Conservation (phyloP, 345 rosid genomes). For the Citrus medica region DNA sequence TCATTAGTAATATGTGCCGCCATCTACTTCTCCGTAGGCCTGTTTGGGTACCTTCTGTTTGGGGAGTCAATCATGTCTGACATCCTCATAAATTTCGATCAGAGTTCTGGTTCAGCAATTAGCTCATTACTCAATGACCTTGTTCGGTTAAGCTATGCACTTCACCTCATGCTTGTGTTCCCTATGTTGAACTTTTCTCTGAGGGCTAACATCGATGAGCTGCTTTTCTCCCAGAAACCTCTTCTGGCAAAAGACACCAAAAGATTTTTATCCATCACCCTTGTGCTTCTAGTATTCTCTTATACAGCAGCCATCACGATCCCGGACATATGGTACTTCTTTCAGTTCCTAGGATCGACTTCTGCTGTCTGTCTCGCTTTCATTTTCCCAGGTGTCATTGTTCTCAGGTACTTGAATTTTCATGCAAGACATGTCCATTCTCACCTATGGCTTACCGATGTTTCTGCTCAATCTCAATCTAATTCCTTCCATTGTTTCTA, state of each 20-base stretch:
- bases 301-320: constrained; percentile 61
- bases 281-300: constrained; percentile 36
- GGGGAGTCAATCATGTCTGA: constrained; percentile 77
- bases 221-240: constrained; percentile 48
- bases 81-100: constrained; percentile 76
- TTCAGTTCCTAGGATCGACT: constrained; percentile 87
- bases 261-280: constrained; percentile 55
- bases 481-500: background rate
- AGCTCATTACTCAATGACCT: constrained; percentile 52
- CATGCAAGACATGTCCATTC: background rate
- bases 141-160: constrained; percentile 69
- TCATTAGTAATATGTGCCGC: constrained; percentile 54
- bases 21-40: constrained; percentile 61
- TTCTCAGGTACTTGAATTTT: constrained; percentile 44
- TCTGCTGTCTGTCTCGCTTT: constrained; percentile 75
- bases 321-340: constrained; percentile 80
- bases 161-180: constrained; percentile 82
- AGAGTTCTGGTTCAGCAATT: constrained; percentile 39
- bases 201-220: constrained; percentile 62
- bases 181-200: constrained; percentile 82
- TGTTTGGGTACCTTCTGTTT: constrained; percentile 76
- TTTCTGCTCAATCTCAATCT: background rate
- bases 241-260: constrained; percentile 40
- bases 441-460: background rate
- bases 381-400: constrained; percentile 83